Evolutionary conservation across 2,329 filamentous ascomycete genomes (phyloP), one percentile per base, ranked within the genome.

Genomic region (Rutstroemia sydowiana): DNA sequence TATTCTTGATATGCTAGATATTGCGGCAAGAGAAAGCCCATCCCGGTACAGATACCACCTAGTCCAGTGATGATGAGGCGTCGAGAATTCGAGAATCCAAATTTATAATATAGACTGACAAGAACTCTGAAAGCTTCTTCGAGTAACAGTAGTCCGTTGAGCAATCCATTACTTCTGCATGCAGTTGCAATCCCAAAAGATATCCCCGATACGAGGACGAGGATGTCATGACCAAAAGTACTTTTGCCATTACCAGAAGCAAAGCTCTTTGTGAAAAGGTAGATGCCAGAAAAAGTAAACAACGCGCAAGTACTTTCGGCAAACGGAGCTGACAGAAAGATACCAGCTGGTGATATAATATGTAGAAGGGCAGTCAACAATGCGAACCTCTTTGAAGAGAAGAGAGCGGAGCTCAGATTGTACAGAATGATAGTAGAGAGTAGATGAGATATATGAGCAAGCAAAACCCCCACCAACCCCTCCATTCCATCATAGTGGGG

Each of bases 281-380:
- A 75, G 62, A 82, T 83, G 1, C 89, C 93, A 0, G 75, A 60
- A 61, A 96, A 88, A 37, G 86, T 87, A 31, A 95, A 72, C 20
- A 87, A 73, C 0, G 92, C 83, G 68, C 90, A 96, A 0, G 84
- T 68, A 57, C 86, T 82, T 71, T 98, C 93, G 9, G 82, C 78
- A 67, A 93, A 95, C 0, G 92, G 89, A 0, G 91, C 85, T 0
- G 86, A 91, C 16, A 98, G 78, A 65, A 98, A 97, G 2, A 96
- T 70, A 0, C 92, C 92, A 0, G 87, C 93, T 0, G 93, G 92
- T 0, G 88, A 93, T 45, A 97, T 65, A 51, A 95, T 77, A 67
- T 97, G 89, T 45, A 97, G 72, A 14, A 78, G 71, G 3, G 88
- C 81, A 8, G 88, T 77, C 20, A 86, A 65, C 55, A 92, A 82